Conservation (phyloP, 345 rosid genomes). For the Aquilaria malaccensis region DNA sequence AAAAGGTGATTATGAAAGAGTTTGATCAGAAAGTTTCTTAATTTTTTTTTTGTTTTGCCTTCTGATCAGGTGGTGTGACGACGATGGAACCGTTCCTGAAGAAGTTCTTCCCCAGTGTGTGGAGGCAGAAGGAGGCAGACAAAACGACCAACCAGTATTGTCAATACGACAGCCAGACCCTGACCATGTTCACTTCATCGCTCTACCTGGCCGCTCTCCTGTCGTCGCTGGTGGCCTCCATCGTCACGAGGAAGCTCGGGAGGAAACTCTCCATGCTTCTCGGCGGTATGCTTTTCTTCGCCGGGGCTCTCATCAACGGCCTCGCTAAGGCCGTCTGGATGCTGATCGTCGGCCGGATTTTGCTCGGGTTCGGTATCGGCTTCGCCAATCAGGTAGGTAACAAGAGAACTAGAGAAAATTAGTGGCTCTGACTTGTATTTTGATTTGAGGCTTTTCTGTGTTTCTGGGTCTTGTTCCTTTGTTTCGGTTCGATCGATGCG, state of each 20-base stretch:
- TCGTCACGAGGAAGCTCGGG: constrained; percentile 69
- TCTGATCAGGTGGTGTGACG: constrained; percentile 79
- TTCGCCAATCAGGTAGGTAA: constrained; percentile 88
- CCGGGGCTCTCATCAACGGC: constrained; percentile 86
- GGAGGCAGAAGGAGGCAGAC: constrained; percentile 35
- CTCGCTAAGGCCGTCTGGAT: constrained; percentile 73
- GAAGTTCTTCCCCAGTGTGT: constrained; percentile 70
- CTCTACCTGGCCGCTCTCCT: constrained; percentile 80
- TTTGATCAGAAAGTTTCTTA: too few relatives aligned
- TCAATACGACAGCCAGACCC: constrained; percentile 54
- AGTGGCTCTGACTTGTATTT: neutral
- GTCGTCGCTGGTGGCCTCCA: constrained; percentile 74
- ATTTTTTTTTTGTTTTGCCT: neutral
- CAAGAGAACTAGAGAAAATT: neutral
- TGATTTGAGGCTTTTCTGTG: neutral
- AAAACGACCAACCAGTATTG: constrained; percentile 66
- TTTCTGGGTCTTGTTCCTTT: constrained; percentile 8
- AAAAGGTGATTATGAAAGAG: neutral
- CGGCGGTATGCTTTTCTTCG: constrained; percentile 75
- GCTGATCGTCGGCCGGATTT: constrained; percentile 80
- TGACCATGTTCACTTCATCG: constrained; percentile 92
- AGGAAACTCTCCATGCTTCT: constrained; percentile 79
- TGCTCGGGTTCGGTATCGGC: constrained; percentile 96
- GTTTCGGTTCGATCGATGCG: too few relatives aligned
- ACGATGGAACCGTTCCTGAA: constrained; percentile 62